These are phyloP conservation scores for Paralagenidium karlingii DNA, from an alignment of 352 stramenopile genomes.

Conservation along the genomic window DNA sequence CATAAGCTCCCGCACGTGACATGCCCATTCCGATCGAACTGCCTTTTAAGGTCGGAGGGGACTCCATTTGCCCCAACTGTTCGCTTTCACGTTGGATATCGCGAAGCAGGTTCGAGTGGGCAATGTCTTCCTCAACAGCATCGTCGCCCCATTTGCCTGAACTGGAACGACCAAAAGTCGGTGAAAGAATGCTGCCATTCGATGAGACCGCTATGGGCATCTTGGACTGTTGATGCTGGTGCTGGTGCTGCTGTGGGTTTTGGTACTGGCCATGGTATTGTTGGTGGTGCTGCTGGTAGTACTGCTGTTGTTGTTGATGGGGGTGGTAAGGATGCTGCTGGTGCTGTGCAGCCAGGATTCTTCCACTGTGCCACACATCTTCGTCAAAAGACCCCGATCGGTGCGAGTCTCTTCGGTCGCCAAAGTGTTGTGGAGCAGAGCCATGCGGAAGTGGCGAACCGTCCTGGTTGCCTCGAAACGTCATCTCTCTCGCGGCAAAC, in stretches of 20 bases:
- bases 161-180: not conserved
- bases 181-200: not conserved
- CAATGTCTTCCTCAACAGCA: conserved; percentile 52
- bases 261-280: not conserved
- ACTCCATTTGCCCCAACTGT: conserved; percentile 27
- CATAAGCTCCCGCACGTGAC: not conserved
- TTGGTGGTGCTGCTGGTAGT: not conserved
- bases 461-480: too few relatives aligned
- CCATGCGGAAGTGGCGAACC: too few relatives aligned
- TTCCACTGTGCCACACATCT: too few relatives aligned
- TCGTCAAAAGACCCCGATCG: too few relatives aligned
- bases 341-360: too few relatives aligned
- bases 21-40: not conserved
- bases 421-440: too few relatives aligned
- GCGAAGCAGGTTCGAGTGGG: conserved; percentile 12
- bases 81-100: conserved; percentile 16
- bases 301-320: too few relatives aligned
- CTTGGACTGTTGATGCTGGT: not conserved
- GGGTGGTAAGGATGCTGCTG: too few relatives aligned
- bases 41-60: not conserved
- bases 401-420: too few relatives aligned
- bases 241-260: not conserved
- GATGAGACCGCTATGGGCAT: not conserved
- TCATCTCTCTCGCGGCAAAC: too few relatives aligned
- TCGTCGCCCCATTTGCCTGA: conserved; percentile 61